Base-by-base conservation (phyloP, 345 rosid genomes). In the Geranium rotundifolium region DNA sequence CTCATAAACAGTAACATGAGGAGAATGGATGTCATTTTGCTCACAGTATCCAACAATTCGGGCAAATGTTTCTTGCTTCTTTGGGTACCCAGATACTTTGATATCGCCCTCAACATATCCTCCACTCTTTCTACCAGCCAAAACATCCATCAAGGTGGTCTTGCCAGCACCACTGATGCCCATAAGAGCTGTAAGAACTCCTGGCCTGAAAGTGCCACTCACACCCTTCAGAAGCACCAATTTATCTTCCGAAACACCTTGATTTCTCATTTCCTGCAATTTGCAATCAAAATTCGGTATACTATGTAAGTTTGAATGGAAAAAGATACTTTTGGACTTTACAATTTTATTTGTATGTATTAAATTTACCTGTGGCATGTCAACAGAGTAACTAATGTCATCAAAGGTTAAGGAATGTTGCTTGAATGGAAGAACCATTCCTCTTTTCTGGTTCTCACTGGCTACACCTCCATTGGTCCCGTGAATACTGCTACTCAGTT, bases 121-220 rank as follows among this genome's bases (percentile, higher is more conserved):
- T 60, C 89, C 89, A 19, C 89, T 84, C 76, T 89, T 89, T 67
- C 96, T 79, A 60, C 96, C 96, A 30, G 96, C 93, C 20, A 89
- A 70, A 59, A 89, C 96, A 76, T 89, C 96, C 96, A 89, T 84
- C 63, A 86, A 55, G 66, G 96, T 89, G 17, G 96, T 86, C 76
- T 89, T 89, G 2, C 96, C 95, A 5, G 95, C 95, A n/a, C 93
- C 93, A 17, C 86, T 82, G 39, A 82, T 85, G 61, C 89, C 92
- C 92, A 86, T 86, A 41, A 84, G 74, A 70, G 91, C 89, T 16
- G 95, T 88, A 4, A 88, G 89, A 65, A 88, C 88, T 3, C 96
- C 96, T 12, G 92, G 92, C 77, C 90, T 80, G 68, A 88, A 88
- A 34, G 96, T 79, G 54, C 96, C 95, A 37, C 82, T 89, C 30